phyloP scores from a whole-genome alignment of 1,284 basidiomycete species.

The Phlebopus sp. region DNA sequence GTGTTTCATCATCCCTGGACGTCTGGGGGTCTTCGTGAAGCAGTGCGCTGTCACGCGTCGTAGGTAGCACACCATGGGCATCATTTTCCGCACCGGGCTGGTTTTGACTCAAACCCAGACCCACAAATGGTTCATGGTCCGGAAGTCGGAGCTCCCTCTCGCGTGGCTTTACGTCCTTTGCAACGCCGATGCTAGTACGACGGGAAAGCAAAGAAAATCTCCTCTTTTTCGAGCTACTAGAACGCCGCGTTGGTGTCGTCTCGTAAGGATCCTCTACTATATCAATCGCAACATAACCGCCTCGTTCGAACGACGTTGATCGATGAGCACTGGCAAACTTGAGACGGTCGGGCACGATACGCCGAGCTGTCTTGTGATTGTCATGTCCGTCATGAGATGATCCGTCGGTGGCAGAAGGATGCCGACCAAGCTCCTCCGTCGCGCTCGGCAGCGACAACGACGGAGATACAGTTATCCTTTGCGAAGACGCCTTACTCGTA shows the following conservation, averaged over 20 bases:
- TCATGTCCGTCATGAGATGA: background rate
- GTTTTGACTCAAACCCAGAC: too few species aligned
- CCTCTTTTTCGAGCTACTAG: background rate
- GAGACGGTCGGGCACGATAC: conserved; percentile 30
- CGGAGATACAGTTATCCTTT: conserved; percentile 6
- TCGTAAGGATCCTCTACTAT: conserved; percentile 1
- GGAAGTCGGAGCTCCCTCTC: background rate
- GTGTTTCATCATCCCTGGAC: too few species aligned
- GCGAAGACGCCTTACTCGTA: background rate
- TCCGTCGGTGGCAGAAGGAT: too few species aligned
- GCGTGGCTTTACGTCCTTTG: conserved; percentile 2
- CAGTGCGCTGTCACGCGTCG: too few species aligned
- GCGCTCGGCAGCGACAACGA: conserved; percentile 1
- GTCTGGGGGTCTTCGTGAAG: too few species aligned
- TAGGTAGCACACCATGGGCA: too few species aligned
- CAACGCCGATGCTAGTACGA: background rate
- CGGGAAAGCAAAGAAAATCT: background rate
- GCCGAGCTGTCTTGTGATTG: conserved; percentile 21
- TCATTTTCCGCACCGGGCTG: too few species aligned
- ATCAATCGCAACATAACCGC: conserved; percentile 1
- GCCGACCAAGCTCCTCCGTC: background rate
- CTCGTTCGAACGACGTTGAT: background rate
- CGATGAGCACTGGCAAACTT: conserved; percentile 14
- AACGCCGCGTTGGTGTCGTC: background rate
- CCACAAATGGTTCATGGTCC: background rate